Evolutionary conservation across 352 stramenopile genomes (phyloP), one percentile per base, ranked within the genome.

Genomic region (Globisporangium nagaii): DNA sequence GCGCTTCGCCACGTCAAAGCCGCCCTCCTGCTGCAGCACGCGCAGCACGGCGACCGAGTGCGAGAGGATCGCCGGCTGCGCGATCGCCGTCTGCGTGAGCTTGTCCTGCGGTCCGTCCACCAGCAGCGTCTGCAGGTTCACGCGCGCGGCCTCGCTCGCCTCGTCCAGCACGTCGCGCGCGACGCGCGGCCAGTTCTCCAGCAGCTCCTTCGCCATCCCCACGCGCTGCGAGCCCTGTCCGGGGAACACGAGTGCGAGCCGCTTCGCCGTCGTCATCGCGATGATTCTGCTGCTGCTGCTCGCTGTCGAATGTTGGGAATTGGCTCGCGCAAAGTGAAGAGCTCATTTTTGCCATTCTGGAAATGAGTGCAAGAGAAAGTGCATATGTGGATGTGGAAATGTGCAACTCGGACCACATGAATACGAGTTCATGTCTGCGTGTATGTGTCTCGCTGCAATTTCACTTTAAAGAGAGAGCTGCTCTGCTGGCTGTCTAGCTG

Each of bases 221-320:
- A 82, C 80, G 50, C 77, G 68, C 63, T 96, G 86, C 53, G 75
- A 90, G 60, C 86, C 86, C 59, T 96, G 86, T 0, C 86, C 86
- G 17, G 86, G 84, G 65, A 94, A 96, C 62, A 90, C 76, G 28
- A 93, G 79, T 57, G 74, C 79, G 36, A 79, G 58, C 28, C 65
- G 71, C 53, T 62, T 71, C 27, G 67, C 46, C 53, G 62, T 63
- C n/a, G 8, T 24, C 17, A 3, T 3, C 30, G 22, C 19, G 17
- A 4, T 44, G 39, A 11, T 32, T 28, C n/a, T n/a, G n/a, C n/a
- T n/a, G 17, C 2, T 46, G 22, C 31, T 57, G 45, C 24, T 37
- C 40, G 34, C 17, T 39, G 37, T 63, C 9, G 39, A 52, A 56
- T 30, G 13, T 49, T 41, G 49, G 12, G 10, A 50, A 39, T 35